Evolutionary conservation across 2,329 filamentous ascomycete species (phyloP).

Genomic region (Fusarium guadeloupense): DNA sequence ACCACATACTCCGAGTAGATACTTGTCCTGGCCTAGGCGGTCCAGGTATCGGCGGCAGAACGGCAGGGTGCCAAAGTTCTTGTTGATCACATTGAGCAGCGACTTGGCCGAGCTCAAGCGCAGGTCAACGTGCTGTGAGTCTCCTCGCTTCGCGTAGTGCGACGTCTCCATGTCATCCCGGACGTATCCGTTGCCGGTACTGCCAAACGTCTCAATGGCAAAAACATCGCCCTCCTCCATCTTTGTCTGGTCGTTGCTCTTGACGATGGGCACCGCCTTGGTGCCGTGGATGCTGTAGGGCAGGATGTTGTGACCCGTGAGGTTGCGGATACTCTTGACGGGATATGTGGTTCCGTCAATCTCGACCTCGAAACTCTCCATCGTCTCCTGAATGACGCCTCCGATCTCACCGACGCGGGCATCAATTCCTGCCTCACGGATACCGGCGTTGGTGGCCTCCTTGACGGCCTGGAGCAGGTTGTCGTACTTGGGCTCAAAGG

Average conservation of each 20-base stretch:
- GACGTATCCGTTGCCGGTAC: slow-evolving; percentile 89
- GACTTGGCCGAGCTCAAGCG: slow-evolving; percentile 84
- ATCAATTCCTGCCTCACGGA: slow-evolving; percentile 87
- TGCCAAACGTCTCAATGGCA: slow-evolving; percentile 95
- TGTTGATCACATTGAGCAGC: slow-evolving; percentile 88
- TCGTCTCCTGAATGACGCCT: slow-evolving; percentile 84
- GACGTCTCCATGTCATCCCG: slow-evolving; percentile 89
- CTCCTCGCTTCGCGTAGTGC: slow-evolving; percentile 81
- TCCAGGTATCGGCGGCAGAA: slow-evolving; percentile 93
- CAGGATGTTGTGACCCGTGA: slow-evolving; percentile 90
- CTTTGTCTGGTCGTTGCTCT: slow-evolving; percentile 86
- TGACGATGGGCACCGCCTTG: slow-evolving; percentile 94
- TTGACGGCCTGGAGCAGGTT: slow-evolving; percentile 77
- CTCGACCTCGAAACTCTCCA: slow-evolving; percentile 93
- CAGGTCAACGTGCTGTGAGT: slow-evolving; percentile 79
- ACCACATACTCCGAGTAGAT: slow-evolving; percentile 79
- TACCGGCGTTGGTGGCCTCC: slow-evolving; percentile 84
- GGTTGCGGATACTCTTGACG: slow-evolving; percentile 85
- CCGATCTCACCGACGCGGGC: slow-evolving; percentile 88
- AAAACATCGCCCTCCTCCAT: slow-evolving; percentile 98
- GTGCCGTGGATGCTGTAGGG: slow-evolving; percentile 91
- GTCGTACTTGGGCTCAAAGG: slow-evolving; percentile 79
- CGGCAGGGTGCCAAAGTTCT: slow-evolving; percentile 93
- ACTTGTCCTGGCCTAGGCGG: slow-evolving; percentile 93
- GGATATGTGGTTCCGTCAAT: slow-evolving; percentile 81